Conservation (phyloP, 495 filamentous ascomycete species). For the Parathielavia hyrcaniae region DNA sequence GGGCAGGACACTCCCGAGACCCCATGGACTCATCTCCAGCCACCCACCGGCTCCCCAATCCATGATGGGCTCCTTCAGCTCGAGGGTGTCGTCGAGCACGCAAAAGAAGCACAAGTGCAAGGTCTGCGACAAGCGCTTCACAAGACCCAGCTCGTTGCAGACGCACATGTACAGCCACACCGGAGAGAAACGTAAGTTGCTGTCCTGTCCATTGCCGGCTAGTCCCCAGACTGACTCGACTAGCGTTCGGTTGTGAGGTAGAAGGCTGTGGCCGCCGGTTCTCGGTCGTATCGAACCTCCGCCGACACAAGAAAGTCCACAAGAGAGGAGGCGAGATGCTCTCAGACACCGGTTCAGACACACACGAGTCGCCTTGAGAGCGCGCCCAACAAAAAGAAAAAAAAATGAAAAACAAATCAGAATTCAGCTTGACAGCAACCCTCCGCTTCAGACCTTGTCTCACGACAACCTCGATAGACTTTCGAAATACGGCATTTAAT, state of each 20-base stretch:
- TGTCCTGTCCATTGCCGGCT: no score
- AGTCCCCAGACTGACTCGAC: conserved; percentile 20
- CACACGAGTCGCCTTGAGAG: conserved; percentile 42
- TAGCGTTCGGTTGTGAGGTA: conserved; percentile 90
- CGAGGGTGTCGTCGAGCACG: conserved; percentile 88
- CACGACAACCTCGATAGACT: conserved; percentile 27
- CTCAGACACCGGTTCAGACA: conserved; percentile 48
- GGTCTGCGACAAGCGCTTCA: conserved; percentile 98
- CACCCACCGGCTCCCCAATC: conserved; percentile 82
- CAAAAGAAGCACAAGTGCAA: conserved; percentile 99
- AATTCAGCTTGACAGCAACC: not conserved
- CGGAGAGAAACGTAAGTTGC: conserved; percentile 92
- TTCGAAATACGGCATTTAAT: conserved; percentile 23
- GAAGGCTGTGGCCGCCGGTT: conserved; percentile 95
- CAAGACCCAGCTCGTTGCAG: conserved; percentile 88
- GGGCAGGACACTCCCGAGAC: conserved; percentile 77
- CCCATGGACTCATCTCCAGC: conserved; percentile 60
- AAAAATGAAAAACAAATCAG: no score
- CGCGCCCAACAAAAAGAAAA: conserved; percentile 13
- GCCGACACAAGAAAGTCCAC: conserved; percentile 94
- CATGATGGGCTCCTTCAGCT: conserved; percentile 99
- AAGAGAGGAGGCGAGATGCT: conserved; percentile 59
- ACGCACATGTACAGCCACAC: conserved; percentile 99
- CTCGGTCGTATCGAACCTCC: conserved; percentile 94
- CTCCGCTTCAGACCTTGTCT: conserved; percentile 9